Evolutionary conservation across 176 grass and related monocot species (phyloP), one percentile per base, ranked within the genome.

Genomic region (Tuctoria greenei): DNA sequence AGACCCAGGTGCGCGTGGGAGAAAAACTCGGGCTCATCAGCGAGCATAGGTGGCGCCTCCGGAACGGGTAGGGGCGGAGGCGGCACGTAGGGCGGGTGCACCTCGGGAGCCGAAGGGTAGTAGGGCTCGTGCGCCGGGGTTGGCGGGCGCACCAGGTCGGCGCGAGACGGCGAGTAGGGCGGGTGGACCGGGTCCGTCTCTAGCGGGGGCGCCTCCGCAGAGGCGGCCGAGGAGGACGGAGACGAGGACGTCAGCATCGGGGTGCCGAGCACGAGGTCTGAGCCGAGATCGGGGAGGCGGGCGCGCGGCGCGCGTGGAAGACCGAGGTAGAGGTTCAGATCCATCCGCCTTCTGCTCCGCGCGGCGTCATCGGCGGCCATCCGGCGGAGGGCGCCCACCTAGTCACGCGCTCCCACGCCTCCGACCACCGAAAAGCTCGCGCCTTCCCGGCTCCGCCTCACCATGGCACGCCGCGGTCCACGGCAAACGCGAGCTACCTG

Each of bases 301-400:
- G 73, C 66, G 63, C 86, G 91, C 14, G 82, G 85, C 12, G 82
- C 84, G 56, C 79, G 91, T 35, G 91, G 91, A 40, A 99, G 90
- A 27, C 95, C 95, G 40, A 99, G 85, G 79, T 95, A 95, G 79
- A 99, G 95, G 60, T 99, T 99, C 79, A 99, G 87, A 95, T 99
- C 95, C 91, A 99, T 95, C 82, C 86, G 88, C 57, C 86, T 84
- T 80, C 80, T 78, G 67, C 85, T 92, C 26, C 84, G 71, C 76
- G 81, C 84, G 56, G 84, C 73, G 38, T 86, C 88, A 35, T 91
- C 84, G 31, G 72, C 81, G 72, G 76, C 84, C 88, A 91, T 91
- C 62, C 80, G 74, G 7, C 14, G 79, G 34, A 40, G 38, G 8
- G 34, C 68, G 69, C 63, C 69, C 34, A 38, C 61, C 75, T 69